Evolutionary conservation across 495 filamentous ascomycete species (phyloP).

Genomic region (Monascus purpureus): DNA sequence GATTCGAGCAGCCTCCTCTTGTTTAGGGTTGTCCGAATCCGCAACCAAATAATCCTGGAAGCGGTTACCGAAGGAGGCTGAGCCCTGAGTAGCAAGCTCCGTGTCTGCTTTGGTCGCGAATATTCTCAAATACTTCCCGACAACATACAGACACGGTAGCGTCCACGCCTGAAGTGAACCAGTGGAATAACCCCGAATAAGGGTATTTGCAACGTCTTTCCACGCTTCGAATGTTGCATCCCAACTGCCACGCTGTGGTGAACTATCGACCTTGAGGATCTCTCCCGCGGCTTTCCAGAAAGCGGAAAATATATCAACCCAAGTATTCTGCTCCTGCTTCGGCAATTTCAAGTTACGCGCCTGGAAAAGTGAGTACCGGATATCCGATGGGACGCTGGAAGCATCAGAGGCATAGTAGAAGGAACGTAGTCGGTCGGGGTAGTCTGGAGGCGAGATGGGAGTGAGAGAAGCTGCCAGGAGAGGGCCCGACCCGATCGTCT

Average conservation of each 20-base stretch:
- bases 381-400: constrained; percentile 43
- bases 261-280: constrained; percentile 41
- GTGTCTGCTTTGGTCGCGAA: constrained; percentile 82
- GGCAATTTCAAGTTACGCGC: constrained; percentile 36
- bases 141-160: constrained; percentile 71
- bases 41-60: constrained; percentile 67
- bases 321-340: constrained; percentile 52
- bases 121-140: constrained; percentile 65
- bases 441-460: constrained; percentile 42
- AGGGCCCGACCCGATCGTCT: constrained; percentile 42
- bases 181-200: constrained; percentile 63
- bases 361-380: constrained; percentile 49
- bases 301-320: constrained; percentile 67
- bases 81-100: constrained; percentile 30
- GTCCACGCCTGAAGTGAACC: constrained; percentile 66
- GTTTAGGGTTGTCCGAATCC: constrained; percentile 54
- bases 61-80: constrained; percentile 25
- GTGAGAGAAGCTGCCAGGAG: constrained; percentile 54
- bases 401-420: constrained; percentile 48
- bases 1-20: constrained; percentile 79
- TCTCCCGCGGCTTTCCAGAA: constrained; percentile 74
- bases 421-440: constrained; percentile 41
- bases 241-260: constrained; percentile 42
- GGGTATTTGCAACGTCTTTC: constrained; percentile 57
- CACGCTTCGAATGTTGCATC: constrained; percentile 66